phyloP scores from a whole-genome alignment of 2,329 filamentous ascomycete species.

The Claviceps monticola region DNA sequence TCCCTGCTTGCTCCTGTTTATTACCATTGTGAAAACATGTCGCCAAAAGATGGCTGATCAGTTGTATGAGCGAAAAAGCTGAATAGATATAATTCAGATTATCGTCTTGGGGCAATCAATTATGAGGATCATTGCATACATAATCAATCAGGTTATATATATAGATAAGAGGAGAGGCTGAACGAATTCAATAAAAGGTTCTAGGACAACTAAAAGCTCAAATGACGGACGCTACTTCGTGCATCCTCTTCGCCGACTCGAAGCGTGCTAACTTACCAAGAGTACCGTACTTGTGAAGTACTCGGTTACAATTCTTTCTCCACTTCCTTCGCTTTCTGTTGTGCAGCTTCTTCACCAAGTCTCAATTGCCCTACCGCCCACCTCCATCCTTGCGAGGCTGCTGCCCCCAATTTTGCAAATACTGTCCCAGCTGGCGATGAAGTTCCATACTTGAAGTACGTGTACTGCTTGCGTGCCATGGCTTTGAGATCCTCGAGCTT shows the following conservation, averaged over 20 bases:
- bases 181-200: too few species aligned
- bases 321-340: constrained; percentile 29
- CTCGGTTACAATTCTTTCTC: constrained; percentile 9
- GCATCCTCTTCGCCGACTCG: not conserved
- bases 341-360: constrained; percentile 32
- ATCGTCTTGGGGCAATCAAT: too few species aligned
- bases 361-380: constrained; percentile 38
- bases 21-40: too few species aligned
- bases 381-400: constrained; percentile 31
- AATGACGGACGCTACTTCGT: not conserved
- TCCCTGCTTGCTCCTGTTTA: too few species aligned
- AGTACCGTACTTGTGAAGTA: not conserved
- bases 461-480: constrained; percentile 56
- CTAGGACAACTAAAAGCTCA: too few species aligned
- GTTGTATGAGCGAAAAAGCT: too few species aligned
- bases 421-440: constrained; percentile 50
- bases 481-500: constrained; percentile 57
- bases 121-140: too few species aligned
- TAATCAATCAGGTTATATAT: too few species aligned
- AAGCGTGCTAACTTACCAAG: not conserved
- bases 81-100: too few species aligned
- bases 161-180: too few species aligned
- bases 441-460: constrained; percentile 66
- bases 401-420: constrained; percentile 46
- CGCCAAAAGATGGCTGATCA: too few species aligned